Evolutionary conservation across 371 early-diverging fungal genomes (phyloP), one percentile per base, ranked within the genome.

Genomic region (Rhizomucor miehei): DNA sequence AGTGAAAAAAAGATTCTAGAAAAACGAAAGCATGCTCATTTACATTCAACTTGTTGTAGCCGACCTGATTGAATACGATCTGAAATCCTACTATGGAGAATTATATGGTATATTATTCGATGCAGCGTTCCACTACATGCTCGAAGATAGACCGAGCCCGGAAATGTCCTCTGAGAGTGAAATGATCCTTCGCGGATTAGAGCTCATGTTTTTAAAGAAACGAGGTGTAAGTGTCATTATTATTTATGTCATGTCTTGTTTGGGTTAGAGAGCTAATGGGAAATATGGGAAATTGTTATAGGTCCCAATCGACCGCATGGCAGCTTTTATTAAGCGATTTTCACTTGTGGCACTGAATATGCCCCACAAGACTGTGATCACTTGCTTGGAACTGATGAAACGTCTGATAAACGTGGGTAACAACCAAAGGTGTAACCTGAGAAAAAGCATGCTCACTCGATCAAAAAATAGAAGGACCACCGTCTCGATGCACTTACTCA

Each of bases 41-140:
- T n/a, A n/a, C n/a, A n/a, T n/a, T n/a, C n/a, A 24, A 45, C 9
- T 19, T 34, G 35, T 52, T 29, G 34, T 58, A 63, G 84, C 91
- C 29, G 93, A 93, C 66, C 89, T 87, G 2, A 35, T 57, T 17
- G 92, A 89, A 56, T 82, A 94, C 36, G 97, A 96, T 62, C 70
- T 94, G 38, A 85, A 88, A 59, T 92, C 90, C 24, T 95, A 93
- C 59, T 91, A 90, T 67, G 77, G 66, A 23, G 80, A 87, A 47
- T 76, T 95, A 47, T 96, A 95, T 70, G 75, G 78, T 17, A 79
- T 89, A 36, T 53, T 94, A 17, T 77, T 88, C 44, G 79, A 87
- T 11, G 69, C 91, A n/a, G 81, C 88, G 3, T 68, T 82, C 57
- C 80, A 83, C 54, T 75, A 87, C 21, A 78, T 79, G 49, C 66